Evolutionary conservation across 371 early-diverging fungal genomes (phyloP).

Genomic region (Mortierella sp.): DNA sequence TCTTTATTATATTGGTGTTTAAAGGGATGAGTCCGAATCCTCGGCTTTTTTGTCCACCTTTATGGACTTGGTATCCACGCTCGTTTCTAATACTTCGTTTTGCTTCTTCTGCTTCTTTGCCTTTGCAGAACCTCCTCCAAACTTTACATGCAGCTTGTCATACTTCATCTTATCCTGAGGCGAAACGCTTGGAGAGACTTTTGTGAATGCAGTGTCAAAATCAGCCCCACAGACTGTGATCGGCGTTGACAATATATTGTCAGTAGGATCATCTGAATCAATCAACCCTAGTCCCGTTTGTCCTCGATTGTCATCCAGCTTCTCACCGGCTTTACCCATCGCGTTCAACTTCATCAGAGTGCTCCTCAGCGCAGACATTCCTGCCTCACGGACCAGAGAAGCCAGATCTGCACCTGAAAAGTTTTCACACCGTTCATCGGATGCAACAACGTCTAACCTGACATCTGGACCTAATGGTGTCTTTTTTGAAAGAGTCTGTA

Average conservation of each 20-base stretch:
- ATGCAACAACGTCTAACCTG: slow-evolving; percentile 80
- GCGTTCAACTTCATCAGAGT: slow-evolving; percentile 59
- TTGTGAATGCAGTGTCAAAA: slow-evolving; percentile 86
- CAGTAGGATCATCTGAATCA: slow-evolving; percentile 47
- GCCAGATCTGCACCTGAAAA: slow-evolving; percentile 97
- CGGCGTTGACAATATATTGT: slow-evolving; percentile 20
- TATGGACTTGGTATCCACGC: not conserved
- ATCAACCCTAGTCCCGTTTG: slow-evolving; percentile 20
- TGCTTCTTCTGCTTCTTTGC: slow-evolving; percentile 37
- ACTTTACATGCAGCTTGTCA: slow-evolving; percentile 68
- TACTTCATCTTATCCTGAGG: slow-evolving; percentile 66
- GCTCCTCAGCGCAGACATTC: slow-evolving; percentile 84
- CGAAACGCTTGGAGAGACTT: slow-evolving; percentile 88
- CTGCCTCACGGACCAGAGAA: slow-evolving; percentile 91
- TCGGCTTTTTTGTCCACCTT: slow-evolving; percentile 11
- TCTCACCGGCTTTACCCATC: slow-evolving; percentile 56
- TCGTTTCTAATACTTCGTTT: slow-evolving; percentile 12
- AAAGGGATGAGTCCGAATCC: slow-evolving; percentile 45
- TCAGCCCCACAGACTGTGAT: slow-evolving; percentile 76
- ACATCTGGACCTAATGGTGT: slow-evolving; percentile 85
- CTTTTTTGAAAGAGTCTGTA: slow-evolving; percentile 83
- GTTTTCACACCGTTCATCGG: slow-evolving; percentile 75
- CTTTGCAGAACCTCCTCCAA: slow-evolving; percentile 62
- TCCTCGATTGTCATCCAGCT: slow-evolving; percentile 37
- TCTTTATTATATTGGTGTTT: slow-evolving; percentile 1